A percentile compares a stretch with the other conserved stretches of the same genome.
phyloP scores from a whole-genome alignment of 1,139 yeast genomes.

The Suhomyces wounanorum region DNA sequence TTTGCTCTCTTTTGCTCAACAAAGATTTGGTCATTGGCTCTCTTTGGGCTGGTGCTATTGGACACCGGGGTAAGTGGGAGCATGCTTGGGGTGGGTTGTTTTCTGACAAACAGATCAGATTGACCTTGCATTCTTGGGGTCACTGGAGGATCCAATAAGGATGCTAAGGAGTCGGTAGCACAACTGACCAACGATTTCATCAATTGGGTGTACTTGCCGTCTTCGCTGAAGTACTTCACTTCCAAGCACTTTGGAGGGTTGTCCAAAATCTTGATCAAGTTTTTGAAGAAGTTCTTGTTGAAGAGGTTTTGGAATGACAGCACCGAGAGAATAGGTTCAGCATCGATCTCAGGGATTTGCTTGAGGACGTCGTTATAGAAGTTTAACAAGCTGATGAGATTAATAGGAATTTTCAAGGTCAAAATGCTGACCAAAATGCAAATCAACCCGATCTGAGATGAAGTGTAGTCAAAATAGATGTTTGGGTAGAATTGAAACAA shows the following conservation, averaged over 20 bases:
- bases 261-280: constrained; percentile 42
- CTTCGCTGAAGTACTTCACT: constrained; percentile 43
- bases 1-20: constrained; percentile 5
- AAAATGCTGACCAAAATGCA: constrained; percentile 19
- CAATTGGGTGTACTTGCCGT: constrained; percentile 37
- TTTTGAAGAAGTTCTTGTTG: constrained; percentile 29
- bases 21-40: constrained; percentile 18
- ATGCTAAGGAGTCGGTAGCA: constrained; percentile 25
- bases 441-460: constrained; percentile 57
- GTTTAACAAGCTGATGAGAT: constrained; percentile 23
- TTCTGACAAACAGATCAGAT: constrained; percentile 11
- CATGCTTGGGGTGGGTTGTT: constrained; percentile 10
- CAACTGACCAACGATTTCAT: constrained; percentile 40
- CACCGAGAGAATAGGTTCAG: constrained; percentile 23
- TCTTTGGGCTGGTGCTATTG: constrained; percentile 28
- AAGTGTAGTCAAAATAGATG: constrained; percentile 55
- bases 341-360: constrained; percentile 7
- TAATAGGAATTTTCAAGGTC: constrained; percentile 29
- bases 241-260: constrained; percentile 50
- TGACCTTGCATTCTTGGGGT: constrained; percentile 17
- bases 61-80: constrained; percentile 32
- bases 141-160: constrained; percentile 23
- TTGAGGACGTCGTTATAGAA: constrained; percentile 25
- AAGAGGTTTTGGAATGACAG: constrained; percentile 27
- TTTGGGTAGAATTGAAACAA: constrained; percentile 63